A percentile compares a stretch with the other conserved stretches of the same genome.
Evolutionary conservation across 495 filamentous ascomycete species (phyloP).

Genomic region (Hypoxylon lienhwacheense): DNA sequence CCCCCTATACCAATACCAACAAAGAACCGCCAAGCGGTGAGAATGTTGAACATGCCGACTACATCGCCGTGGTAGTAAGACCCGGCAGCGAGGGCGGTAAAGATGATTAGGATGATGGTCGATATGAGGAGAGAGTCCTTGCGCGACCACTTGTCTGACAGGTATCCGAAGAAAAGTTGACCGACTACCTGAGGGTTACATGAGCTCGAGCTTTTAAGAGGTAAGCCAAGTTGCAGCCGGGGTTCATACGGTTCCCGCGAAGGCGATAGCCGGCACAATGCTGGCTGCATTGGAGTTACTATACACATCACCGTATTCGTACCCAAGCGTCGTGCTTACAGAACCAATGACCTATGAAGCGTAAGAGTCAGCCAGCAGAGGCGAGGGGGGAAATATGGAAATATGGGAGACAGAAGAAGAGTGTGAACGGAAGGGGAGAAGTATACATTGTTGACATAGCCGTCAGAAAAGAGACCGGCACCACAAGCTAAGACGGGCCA

Average conservation of each 20-base stretch:
- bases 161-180: slow-evolving; percentile 78
- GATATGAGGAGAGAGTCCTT: slow-evolving; percentile 79
- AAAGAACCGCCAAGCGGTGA: slow-evolving; percentile 86
- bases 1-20: slow-evolving; percentile 65
- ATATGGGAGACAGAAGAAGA: neutral
- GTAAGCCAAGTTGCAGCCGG: neutral
- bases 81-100: slow-evolving; percentile 77
- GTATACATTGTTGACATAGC: slow-evolving; percentile 78
- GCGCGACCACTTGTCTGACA: slow-evolving; percentile 80
- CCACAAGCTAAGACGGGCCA: slow-evolving; percentile 74
- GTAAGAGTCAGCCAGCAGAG: slow-evolving; percentile 8
- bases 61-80: slow-evolving; percentile 69
- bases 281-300: slow-evolving; percentile 63
- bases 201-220: slow-evolving; percentile 10
- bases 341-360: slow-evolving; percentile 72
- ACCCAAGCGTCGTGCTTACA: slow-evolving; percentile 68
- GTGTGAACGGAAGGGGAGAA: no score
- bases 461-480: slow-evolving; percentile 87
- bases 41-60: slow-evolving; percentile 73
- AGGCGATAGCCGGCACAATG: slow-evolving; percentile 77
- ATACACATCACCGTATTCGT: slow-evolving; percentile 67
- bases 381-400: neutral
- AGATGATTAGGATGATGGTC: slow-evolving; percentile 79
- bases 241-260: slow-evolving; percentile 70
- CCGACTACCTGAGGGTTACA: slow-evolving; percentile 62